Base-by-base conservation (phyloP, 2,329 filamentous ascomycete species). In the Saccharata proteae region DNA sequence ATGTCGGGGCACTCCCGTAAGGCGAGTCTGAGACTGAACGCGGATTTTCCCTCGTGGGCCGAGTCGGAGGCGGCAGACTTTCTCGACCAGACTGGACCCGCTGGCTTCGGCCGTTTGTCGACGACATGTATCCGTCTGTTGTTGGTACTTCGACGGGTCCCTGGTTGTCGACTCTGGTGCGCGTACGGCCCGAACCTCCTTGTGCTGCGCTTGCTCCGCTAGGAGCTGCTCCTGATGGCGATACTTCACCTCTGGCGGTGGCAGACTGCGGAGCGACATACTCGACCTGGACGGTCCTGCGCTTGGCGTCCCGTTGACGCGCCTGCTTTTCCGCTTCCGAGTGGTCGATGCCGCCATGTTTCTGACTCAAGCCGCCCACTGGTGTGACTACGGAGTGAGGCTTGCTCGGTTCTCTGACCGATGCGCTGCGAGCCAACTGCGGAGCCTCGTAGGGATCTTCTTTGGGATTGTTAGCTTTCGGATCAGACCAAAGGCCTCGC, bases 241-340 rank as follows among this genome's bases (percentile, higher is more conserved):
- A 56, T 19, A 51, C 40, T 34, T 72, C 72, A 17, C 80, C 84
- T 41, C 88, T 74, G 39, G 78, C 71, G 1, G 88, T 94, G 49
- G 88, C 77, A 5, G 84, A 92, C 16, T 78, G 77, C 15, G 90
- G 90, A 13, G 86, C 81, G 35, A 96, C 90, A 55, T 98, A 98
- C 62, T 98, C 90, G 38, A 98, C 82, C 59, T 98, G 90, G 1
- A 98, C 84, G 0, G 90, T 98, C 45, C 86, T 75, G 35, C 90
- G 77, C 59, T 96, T 96, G 46, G 80, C 80, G 51, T 94, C 86
- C 43, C 85, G 79, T 18, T 64, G 57, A 6, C 67, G 60, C 52
- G 81, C 80, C 24, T 73, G 69, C 46, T 76, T 76, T 17, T 72
- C 62, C 25, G 64, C 61, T 5, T 71, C 63, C 22, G 80, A 74